Conservation (phyloP, 805 yeast genomes). For the Metschnikowia koreensis region DNA sequence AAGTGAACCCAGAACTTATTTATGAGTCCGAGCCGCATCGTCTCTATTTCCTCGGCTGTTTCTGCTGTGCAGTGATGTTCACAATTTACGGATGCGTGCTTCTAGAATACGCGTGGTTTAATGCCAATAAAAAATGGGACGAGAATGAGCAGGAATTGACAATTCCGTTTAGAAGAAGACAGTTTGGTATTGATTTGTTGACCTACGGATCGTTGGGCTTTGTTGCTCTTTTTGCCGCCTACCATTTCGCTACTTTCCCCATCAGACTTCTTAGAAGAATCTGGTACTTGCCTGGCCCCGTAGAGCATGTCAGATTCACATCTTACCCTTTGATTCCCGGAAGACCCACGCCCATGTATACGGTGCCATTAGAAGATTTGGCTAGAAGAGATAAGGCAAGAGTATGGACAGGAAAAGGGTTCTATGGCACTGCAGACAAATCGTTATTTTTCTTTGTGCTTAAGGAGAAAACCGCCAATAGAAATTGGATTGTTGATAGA, state of each 20-base stretch:
- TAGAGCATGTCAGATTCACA: constrained; percentile 59
- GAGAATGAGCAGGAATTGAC: constrained; percentile 51
- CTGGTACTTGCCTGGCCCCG: constrained; percentile 67
- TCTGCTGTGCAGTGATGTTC: constrained; percentile 66
- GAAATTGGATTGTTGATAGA: constrained; percentile 79
- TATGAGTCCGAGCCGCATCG: constrained; percentile 85
- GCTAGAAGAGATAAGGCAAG: constrained; percentile 59
- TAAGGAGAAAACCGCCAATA: constrained; percentile 47
- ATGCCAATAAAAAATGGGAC: constrained; percentile 50
- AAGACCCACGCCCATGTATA: constrained; percentile 69
- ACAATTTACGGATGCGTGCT: constrained; percentile 66
- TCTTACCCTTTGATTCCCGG: constrained; percentile 78
- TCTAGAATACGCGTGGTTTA: constrained; percentile 53
- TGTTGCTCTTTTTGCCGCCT: constrained; percentile 29
- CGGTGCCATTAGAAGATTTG: constrained; percentile 58
- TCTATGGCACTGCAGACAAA: constrained; percentile 78
- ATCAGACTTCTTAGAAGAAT: constrained; percentile 71
- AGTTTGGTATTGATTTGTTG: constrained; percentile 32
- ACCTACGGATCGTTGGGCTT: constrained; percentile 30
- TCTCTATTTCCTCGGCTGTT: constrained; percentile 66
- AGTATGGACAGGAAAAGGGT: constrained; percentile 85
- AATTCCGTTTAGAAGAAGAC: constrained; percentile 41
- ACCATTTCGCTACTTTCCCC: constrained; percentile 47
- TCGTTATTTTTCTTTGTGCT: constrained; percentile 71
- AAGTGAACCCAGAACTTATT: constrained; percentile 65